Base-by-base conservation (phyloP, 2,329 filamentous ascomycete species). In the Hypoxylon sp. region DNA sequence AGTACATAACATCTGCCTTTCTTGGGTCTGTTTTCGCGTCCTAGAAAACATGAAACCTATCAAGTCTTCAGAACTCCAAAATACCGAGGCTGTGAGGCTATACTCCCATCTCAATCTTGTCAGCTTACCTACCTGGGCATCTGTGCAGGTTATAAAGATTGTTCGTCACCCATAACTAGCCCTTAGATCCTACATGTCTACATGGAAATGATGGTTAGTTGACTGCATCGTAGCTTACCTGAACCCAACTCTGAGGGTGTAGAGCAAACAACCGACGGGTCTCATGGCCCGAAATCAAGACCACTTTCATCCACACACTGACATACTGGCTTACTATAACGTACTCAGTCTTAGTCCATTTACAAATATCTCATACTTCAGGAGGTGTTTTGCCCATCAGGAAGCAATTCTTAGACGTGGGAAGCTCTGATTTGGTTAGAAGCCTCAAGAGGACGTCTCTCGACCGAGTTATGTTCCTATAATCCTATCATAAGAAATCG, bases 391-490 rank as follows among this genome's bases (percentile, higher is more conserved):
- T 5, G 8, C 13, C 0, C 55, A 60, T 57, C 57, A 37, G 11
- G 39, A 19, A 42, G 50, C 19, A 17, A 31, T 35, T 37, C 33
- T 35, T 33, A 35, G 33, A 48, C 33, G 35, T 31, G 42, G 29
- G 35, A 54, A 55, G 26, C 33, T 59, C 19, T 53, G 24, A 42
- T 33, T 44, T 47, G 53, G 35, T 29, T 46, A 46, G 26, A 44
- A 44, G 26, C 22, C 26, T 22, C 5, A 52, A 50, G 59, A 47
- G 33, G 35, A 46, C 51, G 44, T 26, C 31, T 51, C 50, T 24
- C 51, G 56, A 67, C 63, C 70, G 69, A 71, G 66, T 70, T 67
- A 71, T 70, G 61, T 42, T 51, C 19, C 42, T 52, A 26, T 60
- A 50, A 64, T 67, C 33, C 37, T 53, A 55, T 31, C 14, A 55